Percentiles rank a stretch among this genome's conserved stretches.
These are phyloP conservation scores for Glycine latifolia DNA, from an alignment of 306 rosid species.

Conservation along the genomic window DNA sequence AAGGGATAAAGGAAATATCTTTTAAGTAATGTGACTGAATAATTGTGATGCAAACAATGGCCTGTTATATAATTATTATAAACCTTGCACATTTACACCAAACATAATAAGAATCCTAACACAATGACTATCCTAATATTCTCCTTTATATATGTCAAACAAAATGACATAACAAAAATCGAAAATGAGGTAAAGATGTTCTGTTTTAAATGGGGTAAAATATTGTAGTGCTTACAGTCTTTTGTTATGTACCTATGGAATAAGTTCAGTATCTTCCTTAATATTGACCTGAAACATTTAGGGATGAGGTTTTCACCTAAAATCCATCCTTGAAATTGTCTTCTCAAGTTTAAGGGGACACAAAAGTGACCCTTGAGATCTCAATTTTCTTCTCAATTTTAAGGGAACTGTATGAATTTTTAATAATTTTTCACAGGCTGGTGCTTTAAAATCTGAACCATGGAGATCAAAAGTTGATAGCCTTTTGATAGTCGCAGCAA, in stretches of 20 bases:
- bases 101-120: no score
- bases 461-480: conserved; percentile 72
- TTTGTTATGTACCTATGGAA: neutral
- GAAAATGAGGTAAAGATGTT: no score
- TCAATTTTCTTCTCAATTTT: conserved; percentile 2
- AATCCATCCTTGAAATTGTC: conserved; percentile 9
- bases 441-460: conserved; percentile 63
- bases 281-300: neutral
- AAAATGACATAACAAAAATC: no score
- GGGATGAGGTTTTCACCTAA: neutral
- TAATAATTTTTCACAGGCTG: conserved; percentile 64
- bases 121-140: no score
- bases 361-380: conserved; percentile 18
- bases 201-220: no score
- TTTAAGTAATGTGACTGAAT: neutral
- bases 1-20: neutral
- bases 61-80: no score
- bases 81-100: no score
- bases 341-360: conserved; percentile 16
- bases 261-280: neutral
- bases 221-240: no score
- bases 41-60: no score
- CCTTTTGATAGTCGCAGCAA: conserved; percentile 66
- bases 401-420: neutral
- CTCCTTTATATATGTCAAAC: no score